Conservation (phyloP, 805 yeast species). For the Metschnikowia peoriensis region DNA sequence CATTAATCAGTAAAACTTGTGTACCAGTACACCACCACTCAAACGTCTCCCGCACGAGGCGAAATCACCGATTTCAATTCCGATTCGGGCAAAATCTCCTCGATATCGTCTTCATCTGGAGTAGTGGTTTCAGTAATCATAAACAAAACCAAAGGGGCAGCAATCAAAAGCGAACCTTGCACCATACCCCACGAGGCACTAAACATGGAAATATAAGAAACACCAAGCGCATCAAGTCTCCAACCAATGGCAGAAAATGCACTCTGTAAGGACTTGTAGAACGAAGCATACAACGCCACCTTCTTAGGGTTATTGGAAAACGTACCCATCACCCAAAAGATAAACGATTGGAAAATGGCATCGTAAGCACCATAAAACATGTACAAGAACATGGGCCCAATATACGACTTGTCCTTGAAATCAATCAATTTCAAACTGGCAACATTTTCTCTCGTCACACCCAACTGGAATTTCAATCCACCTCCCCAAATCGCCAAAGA, state of each 20-base stretch:
- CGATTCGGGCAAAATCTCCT: conserved; percentile 19
- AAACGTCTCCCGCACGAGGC: conserved; percentile 7
- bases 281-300: conserved; percentile 56
- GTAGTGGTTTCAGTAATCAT: conserved; percentile 45
- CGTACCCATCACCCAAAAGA: conserved; percentile 60
- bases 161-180: conserved; percentile 47
- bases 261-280: conserved; percentile 62
- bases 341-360: conserved; percentile 57
- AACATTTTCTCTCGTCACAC: conserved; percentile 39
- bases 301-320: conserved; percentile 56
- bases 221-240: conserved; percentile 49
- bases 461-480: conserved; percentile 48
- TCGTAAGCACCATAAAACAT: conserved; percentile 61
- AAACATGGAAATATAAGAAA: conserved; percentile 42
- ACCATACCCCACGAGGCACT: conserved; percentile 53
- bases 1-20: background rate
- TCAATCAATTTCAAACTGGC: conserved; percentile 35
- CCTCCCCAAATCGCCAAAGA: conserved; percentile 59
- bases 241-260: conserved; percentile 64
- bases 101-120: conserved; percentile 31
- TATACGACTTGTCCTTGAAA: conserved; percentile 45
- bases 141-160: conserved; percentile 45
- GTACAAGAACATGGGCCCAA: conserved; percentile 62
- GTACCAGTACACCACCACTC: background rate
- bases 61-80: conserved; percentile 28